A percentile compares a stretch with the other conserved stretches of the same genome.
Conservation (phyloP, 2,329 filamentous ascomycete genomes). For the Didymella exigua region DNA sequence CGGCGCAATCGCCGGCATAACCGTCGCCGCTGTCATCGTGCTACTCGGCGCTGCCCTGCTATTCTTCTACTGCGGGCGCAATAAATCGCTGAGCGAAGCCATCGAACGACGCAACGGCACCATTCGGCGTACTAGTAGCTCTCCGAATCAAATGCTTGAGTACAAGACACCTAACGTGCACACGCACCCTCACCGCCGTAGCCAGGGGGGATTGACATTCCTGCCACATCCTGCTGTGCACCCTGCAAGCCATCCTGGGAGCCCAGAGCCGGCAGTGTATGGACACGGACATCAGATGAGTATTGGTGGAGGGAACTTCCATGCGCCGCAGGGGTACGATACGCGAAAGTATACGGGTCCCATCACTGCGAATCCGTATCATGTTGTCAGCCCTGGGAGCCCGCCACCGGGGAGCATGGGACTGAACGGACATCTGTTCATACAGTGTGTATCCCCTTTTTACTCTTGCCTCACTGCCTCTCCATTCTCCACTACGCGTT, state of each 20-base stretch:
- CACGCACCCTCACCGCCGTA: not conserved
- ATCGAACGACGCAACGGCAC: constrained; percentile 28
- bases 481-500: too few relatives aligned
- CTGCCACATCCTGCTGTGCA: not conserved
- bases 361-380: not conserved
- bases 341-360: not conserved
- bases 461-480: too few relatives aligned
- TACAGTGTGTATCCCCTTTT: not conserved
- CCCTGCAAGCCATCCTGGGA: not conserved
- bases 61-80: constrained; percentile 37
- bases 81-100: constrained; percentile 30
- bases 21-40: constrained; percentile 57
- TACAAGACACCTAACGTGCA: not conserved
- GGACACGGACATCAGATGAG: not conserved
- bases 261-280: not conserved
- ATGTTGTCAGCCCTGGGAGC: not conserved
- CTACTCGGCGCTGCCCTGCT: constrained; percentile 28
- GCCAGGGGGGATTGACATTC: not conserved
- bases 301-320: not conserved
- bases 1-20: constrained; percentile 58
- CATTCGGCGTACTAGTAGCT: constrained; percentile 2
- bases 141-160: constrained; percentile 5
- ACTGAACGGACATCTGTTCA: not conserved
- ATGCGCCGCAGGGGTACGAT: not conserved
- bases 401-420: not conserved